Evolutionary conservation across 1,284 basidiomycete genomes (phyloP), one percentile per base, ranked within the genome.

Genomic region (Pterulicium gracile): DNA sequence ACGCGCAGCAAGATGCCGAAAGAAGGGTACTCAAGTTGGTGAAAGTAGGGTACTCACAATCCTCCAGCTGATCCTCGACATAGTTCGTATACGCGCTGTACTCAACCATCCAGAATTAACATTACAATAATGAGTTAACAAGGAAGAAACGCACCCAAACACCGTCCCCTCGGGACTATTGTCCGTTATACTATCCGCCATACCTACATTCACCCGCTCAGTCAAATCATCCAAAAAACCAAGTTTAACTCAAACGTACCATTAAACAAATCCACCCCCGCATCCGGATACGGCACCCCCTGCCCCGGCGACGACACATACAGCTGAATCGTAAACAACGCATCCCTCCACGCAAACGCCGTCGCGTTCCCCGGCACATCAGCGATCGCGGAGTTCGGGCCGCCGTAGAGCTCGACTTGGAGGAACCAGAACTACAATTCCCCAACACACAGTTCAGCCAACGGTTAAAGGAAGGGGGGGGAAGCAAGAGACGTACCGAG

Each of bases 361-460:
- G 68, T 70, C 2, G 56, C 61, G 13, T 62, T 52, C 0, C 57
- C 21, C 1, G 60, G 48, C 1, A 70, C 59, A 1, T 55, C 54
- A 45, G 66, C 70, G 47, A 70, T 63, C 1, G 61, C 63, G 4
- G 68, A 70, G 27, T 65, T 64, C 12, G 52, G 57, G 1, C 69
- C 69, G 1, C 70, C 69, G 42, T 65, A 70, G 3, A 70, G 52
- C 42, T 67, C 69, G 1, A 68, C 52, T 54, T 69, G 59, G 12
- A 68, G 59, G 52, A 69, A 67, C 69, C 68, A 72, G 3, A 57
- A 52, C 68, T 59, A 35, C n/a, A 32, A 32, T 7, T n/a, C 7
- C 7, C n/a, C 7, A 10, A 7, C 7, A n/a, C 7, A 27, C 14
- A 43, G 18, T 19, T 18, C 43, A 14, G 2, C 34, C 24, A 2